Evolutionary conservation across 2,329 filamentous ascomycete species (phyloP), one percentile per base, ranked within the genome.

Genomic region (Penicillium capsulatum): DNA sequence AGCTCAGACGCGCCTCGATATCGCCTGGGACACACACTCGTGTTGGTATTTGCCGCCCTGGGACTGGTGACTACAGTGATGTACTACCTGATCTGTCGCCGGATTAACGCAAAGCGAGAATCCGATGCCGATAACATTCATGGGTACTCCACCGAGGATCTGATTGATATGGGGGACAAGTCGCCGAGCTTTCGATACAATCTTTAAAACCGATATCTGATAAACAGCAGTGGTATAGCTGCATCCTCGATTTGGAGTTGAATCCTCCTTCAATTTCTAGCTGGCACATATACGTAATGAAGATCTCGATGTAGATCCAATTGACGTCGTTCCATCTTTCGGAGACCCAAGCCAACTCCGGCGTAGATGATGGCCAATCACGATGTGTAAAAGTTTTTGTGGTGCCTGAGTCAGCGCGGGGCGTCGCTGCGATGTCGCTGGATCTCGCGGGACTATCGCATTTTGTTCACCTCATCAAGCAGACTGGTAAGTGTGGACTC

Each of bases 341-440:
- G 19, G 5, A 22, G 19, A 22, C 19, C 5, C 11, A 6, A 11
- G 4, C 26, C 26, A 11, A 28, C 26, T 28, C 26, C 26, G 26
- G 13, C 5, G 4, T 14, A 11, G 4, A 28, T n/a, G 5, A 6
- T 28, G n/a, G 11, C 26, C 26, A 28, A 28, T 28, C 26, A 28
- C 11, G n/a, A 24, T 31, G 17, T 15, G n/a, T 13, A 3, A 40
- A 8, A 31, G 19, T 7, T n/a, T 5, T 28, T 28, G 36, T 19
- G 22, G 34, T 22, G n/a, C 36, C 30, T 48, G 44, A 53, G 37
- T 54, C 45, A 53, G 27, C 47, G 44, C 46, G 40, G 50, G 48
- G 48, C 42, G 30, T 31, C 34, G 38, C 13, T 31, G 58, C 58
- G 61, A 63, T 57, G 63, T 63, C 61, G 59, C 60, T 52, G 43